phyloP scores from a whole-genome alignment of 75 land plant species.

The Azolla pinnata region DNA sequence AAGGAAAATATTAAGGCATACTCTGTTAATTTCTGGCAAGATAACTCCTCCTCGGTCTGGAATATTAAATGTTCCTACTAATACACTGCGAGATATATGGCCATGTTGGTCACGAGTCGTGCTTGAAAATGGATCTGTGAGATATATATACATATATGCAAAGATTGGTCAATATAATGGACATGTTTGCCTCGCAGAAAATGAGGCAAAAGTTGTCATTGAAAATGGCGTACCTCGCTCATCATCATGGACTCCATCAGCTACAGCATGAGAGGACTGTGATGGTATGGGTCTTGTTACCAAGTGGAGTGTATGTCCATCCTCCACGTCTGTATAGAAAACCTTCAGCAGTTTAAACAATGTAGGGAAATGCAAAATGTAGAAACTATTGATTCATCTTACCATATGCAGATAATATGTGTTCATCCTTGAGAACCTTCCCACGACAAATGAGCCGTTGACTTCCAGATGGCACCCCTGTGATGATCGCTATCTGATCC shows the following conservation, averaged over 20 bases:
- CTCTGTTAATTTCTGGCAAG: constrained; percentile 31
- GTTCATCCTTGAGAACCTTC: constrained; percentile 64
- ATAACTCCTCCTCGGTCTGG: constrained; percentile 21
- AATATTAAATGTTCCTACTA: constrained; percentile 31
- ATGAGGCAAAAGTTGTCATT: neutral
- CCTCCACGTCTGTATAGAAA: constrained; percentile 55
- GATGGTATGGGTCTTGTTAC: constrained; percentile 63
- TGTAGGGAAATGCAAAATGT: neutral
- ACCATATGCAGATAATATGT: constrained; percentile 55
- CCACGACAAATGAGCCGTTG: constrained; percentile 72
- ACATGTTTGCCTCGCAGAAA: neutral
- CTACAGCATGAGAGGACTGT: constrained; percentile 16
- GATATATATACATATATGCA: neutral
- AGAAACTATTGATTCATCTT: no score
- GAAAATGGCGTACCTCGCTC: neutral
- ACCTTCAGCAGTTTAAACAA: neutral
- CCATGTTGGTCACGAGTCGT: constrained; percentile 14
- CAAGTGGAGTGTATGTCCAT: constrained; percentile 81
- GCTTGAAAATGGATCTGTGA: neutral
- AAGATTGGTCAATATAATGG: neutral
- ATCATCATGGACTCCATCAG: constrained; percentile 10
- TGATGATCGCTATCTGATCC: constrained; percentile 42
- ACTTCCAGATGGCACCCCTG: constrained; percentile 51
- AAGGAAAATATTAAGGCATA: constrained; percentile 3
- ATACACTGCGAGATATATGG: constrained; percentile 26